Evolutionary conservation across 192 early-diverging fungal species (phyloP), one percentile per base, ranked within the genome.

Genomic region (Oehlia diaphana): DNA sequence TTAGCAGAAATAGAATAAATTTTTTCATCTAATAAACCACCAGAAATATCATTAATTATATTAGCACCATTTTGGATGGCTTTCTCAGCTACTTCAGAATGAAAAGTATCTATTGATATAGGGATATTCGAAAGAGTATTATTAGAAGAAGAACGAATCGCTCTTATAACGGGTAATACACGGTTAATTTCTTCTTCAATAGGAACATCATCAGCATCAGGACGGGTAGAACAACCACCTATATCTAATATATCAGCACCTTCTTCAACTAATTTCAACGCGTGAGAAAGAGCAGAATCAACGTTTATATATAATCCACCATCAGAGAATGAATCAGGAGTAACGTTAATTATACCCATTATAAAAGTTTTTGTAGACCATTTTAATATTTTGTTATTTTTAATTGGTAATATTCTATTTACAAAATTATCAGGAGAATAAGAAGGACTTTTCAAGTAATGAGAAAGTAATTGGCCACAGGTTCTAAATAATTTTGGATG

Each of bases 291-390:
- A 8, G 97, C 98, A 2, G 80, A 75, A 19, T 94, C 92, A 6
- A 90, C 71, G 8, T 86, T 82, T 58, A 79, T 81, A 83, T 90
- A 92, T 63, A 90, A 81, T 63, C 97, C 97, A 78, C 97, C 98
- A 81, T 99, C 98, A 68, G 92, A 93, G 82, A 99, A 99, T 79
- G 93, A 95, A 83, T 99, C 98, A 9, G 98, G 97, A 0, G 98
- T 99, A 49, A 95, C 93, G 76, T 99, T 99, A 37, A 99, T 87
- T 50, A 99, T 97, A 37, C 96, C 98, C 98, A 99, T 99, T 72
- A 96, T 85, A 68, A 90, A 88, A 0, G 97, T 97, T 71, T 90
- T 88, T 31, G 83, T 79, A 70, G 82, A 80, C 91, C 91, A 94
- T 28, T 76, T 80, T 88, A 91, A 95, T 79, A 83, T 63, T 81